Evolutionary conservation across 768 basidiomycete genomes (phyloP).

Genomic region (Calocera viscosa): DNA sequence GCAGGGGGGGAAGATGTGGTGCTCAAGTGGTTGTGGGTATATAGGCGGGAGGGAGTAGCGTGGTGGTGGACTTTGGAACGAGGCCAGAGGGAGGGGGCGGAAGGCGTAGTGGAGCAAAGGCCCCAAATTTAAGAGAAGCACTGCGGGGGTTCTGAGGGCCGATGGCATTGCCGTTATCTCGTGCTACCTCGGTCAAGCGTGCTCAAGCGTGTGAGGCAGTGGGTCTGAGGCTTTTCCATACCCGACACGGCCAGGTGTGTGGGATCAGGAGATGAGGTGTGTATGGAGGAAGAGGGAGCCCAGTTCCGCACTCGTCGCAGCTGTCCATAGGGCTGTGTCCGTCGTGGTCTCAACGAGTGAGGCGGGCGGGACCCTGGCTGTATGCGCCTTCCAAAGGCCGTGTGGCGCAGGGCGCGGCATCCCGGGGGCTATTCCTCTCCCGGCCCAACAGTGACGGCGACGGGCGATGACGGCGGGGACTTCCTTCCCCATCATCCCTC

Average conservation of each 20-base stretch:
- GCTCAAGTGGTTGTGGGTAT: not conserved
- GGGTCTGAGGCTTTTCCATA: not conserved
- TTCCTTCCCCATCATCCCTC: no score
- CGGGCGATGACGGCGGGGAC: no score
- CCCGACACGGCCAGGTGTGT: not conserved
- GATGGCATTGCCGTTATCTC: not conserved
- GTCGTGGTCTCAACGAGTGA: no score
- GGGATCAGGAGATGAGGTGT: not conserved
- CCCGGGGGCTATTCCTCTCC: no score
- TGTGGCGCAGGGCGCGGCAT: no score
- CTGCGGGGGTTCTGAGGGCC: not conserved
- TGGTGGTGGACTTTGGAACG: not conserved
- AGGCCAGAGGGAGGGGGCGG: not conserved
- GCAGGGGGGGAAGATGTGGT: not conserved
- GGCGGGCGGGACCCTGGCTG: no score
- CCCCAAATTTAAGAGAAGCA: constrained; percentile 8
- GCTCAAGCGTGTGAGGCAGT: not conserved
- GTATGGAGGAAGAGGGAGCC: not conserved
- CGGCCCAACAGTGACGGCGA: no score
- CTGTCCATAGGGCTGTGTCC: not conserved
- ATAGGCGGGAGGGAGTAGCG: not conserved
- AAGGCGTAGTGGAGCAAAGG: not conserved
- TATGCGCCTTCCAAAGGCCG: no score
- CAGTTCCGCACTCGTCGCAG: not conserved
- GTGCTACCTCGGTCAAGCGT: not conserved